Evolutionary conservation across 345 rosid genomes (phyloP), one percentile per base, ranked within the genome.

Genomic region (Aquilaria yunnanensis): DNA sequence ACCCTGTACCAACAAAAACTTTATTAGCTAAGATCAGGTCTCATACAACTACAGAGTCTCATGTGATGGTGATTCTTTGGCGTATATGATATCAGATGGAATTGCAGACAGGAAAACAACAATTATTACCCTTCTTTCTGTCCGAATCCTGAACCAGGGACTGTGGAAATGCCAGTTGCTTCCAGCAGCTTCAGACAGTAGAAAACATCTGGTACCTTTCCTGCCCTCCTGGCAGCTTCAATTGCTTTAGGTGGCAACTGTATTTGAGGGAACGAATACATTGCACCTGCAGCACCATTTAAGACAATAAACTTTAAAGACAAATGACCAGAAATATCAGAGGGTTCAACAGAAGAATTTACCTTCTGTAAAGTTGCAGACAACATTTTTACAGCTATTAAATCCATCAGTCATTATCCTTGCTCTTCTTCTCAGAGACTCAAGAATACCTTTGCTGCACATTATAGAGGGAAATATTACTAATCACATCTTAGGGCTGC

Each of bases 231-330:
- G 52, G 97, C 99, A 16, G 90, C 97, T 80, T 90, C 95, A 33
- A 88, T 74, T 34, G 97, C 99, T 71, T 75, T 85, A 2, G 90
- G 86, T 47, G 99, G 99, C 68, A 94, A 52, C 11, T 74, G 70
- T 66, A 94, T 80, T 90, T 94, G 99, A 70, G 99, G 99, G 73
- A 94, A 94, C 9, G 99, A 94, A 71, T 94, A 94, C 97, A 94
- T 94, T 56, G 99, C 99, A 75, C 99, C 99, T 94, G 64, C 54
- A 58, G 43, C 8, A 37, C 12, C 43, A 45, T 53, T 59, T 33
- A 32, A 55, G 55, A 30, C 32, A 43, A 51, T 29, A 43, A 56
- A 43, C 13, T 51, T 32, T 9, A 50, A 62, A 31, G 16, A 12
- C 31, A 3, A 55, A 37, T 54, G 9, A 10, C 37, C 32, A n/a